Base-by-base conservation (phyloP, 2,329 filamentous ascomycete species). In the Monilinia fructicola region DNA sequence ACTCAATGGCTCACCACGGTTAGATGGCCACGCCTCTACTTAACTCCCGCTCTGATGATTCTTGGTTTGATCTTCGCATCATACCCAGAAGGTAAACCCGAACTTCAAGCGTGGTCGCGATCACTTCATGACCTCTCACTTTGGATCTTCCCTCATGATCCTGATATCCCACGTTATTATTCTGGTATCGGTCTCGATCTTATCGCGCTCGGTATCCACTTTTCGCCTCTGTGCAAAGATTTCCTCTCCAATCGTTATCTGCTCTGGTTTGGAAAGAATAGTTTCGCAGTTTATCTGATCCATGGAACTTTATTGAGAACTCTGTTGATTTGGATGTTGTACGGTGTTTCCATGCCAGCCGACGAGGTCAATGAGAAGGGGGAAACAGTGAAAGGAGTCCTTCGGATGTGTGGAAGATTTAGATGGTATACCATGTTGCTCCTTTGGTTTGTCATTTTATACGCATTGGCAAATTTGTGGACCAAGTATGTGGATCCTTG, bases 261-360 rank as follows among this genome's bases (percentile, higher is more conserved):
- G 54, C 80, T 86, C 54, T 89, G 85, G 82, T 81, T 89, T 16
- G 87, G 87, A 54, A 84, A 84, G 72, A 83, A 88, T 77, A 86
- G 84, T 54, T 88, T 88, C 72, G 85, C 86, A 1, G 84, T 89
- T 18, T 89, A 89, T 72, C 80, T 89, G 9, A 77, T 89, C 26
- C 87, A 89, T 75, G 87, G 86, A 53, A 82, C 83, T 0, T 78
- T 89, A 40, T 81, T 88, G 71, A 83, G 86, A 66, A 84, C 82
- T 31, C 75, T 87, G 10, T 78, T 89, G 18, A 83, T 84, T 35
- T 88, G 85, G 84, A 81, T 88, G 78, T 77, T 87, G 16, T 88
- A 82, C 68, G 80, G 83, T 21, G 75, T 82, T 55, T 71, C 77
- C 1, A 78, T 79, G 16, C 72, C 74, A 18, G 66, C 71, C 18